phyloP scores from a whole-genome alignment of 495 filamentous ascomycete genomes.

The Penicillium waksmanii region DNA sequence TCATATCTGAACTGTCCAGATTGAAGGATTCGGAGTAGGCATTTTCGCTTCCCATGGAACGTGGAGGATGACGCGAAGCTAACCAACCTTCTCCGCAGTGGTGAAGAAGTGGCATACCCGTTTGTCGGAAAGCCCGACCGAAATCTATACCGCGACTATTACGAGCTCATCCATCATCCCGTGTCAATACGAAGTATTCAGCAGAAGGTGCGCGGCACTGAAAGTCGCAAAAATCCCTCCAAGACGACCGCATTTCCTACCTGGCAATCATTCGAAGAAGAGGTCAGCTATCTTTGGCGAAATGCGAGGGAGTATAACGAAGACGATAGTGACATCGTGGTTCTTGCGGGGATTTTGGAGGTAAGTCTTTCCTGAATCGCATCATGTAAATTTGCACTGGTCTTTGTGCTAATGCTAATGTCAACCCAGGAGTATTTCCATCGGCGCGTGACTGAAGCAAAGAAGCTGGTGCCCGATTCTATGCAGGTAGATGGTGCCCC shows the following conservation, averaged over 20 bases:
- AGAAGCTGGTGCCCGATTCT: constrained; percentile 63
- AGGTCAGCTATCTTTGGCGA: constrained; percentile 75
- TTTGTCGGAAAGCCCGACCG: constrained; percentile 41
- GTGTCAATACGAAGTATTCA: constrained; percentile 71
- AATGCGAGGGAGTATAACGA: constrained; percentile 91
- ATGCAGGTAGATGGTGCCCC: constrained; percentile 62
- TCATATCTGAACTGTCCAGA: constrained; percentile 66
- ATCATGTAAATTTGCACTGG: not conserved
- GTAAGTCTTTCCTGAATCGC: constrained; percentile 43
- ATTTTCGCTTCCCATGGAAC: not conserved
- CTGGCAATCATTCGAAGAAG: constrained; percentile 81
- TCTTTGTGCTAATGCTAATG: constrained; percentile 38
- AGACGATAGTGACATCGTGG: constrained; percentile 77
- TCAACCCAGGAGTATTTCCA: constrained; percentile 61
- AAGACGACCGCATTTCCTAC: constrained; percentile 72
- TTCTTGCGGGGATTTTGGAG: constrained; percentile 73
- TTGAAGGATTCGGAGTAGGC: constrained; percentile 63
- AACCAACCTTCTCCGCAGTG: constrained; percentile 21
- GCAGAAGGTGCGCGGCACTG: constrained; percentile 69
- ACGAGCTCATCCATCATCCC: constrained; percentile 72
- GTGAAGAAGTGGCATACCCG: constrained; percentile 33
- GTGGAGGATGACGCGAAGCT: constrained; percentile 7
- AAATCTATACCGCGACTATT: constrained; percentile 63
- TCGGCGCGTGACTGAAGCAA: constrained; percentile 68
- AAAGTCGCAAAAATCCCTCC: constrained; percentile 64